Evolutionary conservation across 1,284 basidiomycete genomes (phyloP), one percentile per base, ranked within the genome.

Genomic region (Earliella scabrosa): DNA sequence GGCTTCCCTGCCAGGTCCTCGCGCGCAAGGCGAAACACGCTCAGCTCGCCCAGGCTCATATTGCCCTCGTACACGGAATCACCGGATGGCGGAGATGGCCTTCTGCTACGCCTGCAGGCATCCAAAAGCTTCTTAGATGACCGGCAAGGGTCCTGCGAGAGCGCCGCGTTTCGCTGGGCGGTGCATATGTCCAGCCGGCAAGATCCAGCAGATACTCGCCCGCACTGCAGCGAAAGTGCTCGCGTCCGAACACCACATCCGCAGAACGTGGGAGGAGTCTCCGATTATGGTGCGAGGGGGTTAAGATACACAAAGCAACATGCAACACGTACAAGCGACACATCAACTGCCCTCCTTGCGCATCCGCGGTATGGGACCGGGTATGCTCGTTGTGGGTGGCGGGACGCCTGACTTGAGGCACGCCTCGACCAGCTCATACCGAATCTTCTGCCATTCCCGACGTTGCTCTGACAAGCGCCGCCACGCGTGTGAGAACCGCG

Each of bases 341-440:
- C 10, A n/a, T 38, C 21, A 40, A n/a, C 16, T 18, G 29, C 8
- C 36, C n/a, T 38, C 34, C 20, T 21, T 32, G 18, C 34, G 41
- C 35, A 32, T 46, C 14, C 45, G 49, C n/a, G 54, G 54, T 14
- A 62, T 35, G 11, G 57, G 51, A 2, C 29, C 23, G 7, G 60
- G 60, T 8, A 62, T 21, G 8, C 16, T 18, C 23, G 34, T 8
- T 2, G 41, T 50, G 1, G 60, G 63, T 3, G 53, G 63, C 5
- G 60, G 16, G 21, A 64, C 32, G 32, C 63, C 57, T 3, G 47
- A 35, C 40, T 59, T 27, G 20, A 64, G 35, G 27, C 63, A 64
- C 2, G 60, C 60, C 29, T 57, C 31, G 20, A 61, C 60, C 10
- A 64, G 48, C 32, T 54, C 32, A 26, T 55, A 57, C 23, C 63